Evolutionary conservation across 306 rosid species (phyloP), one percentile per base, ranked within the genome.

Genomic region (Boehmeria nivea): DNA sequence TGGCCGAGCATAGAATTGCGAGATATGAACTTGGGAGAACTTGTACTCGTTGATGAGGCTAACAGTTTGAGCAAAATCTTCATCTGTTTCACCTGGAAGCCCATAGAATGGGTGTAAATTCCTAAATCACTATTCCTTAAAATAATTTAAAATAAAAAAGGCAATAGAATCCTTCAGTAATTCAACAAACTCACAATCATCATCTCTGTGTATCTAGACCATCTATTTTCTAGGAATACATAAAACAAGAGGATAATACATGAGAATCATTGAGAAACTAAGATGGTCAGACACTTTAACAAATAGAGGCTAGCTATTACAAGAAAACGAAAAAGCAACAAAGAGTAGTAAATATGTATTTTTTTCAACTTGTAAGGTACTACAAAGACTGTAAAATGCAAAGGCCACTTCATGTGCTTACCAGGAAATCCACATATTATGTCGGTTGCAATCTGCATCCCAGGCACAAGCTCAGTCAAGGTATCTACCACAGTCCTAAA

Each of bases 381-480:
- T n/a, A n/a, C n/a, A n/a, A n/a, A n/a, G n/a, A n/a, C n/a, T n/a
- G n/a, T n/a, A n/a, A n/a, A n/a, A n/a, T n/a, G n/a, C n/a, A n/a
- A n/a, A n/a, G n/a, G n/a, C n/a, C n/a, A n/a, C n/a, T 31, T 31
- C 2, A 31, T 4, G 1, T 31, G 36, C 95, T 66, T 75, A 90
- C 99, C 96, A 54, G 95, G 99, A 87, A 91, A 91, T 91, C 99
- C 99, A 72, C 99, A 91, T 65, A 91, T 91, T 75, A 91, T 83
- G 71, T 91, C 99, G 11, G 99, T 87, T 65, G 96, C 99, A 76
- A 91, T 83, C 80, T 91, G 96, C 96, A 91, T 91, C 66, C 75
- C 95, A 33, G 96, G 99, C 65, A 91, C 99, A 76, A 91, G 93
- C 72, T 84, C 95, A 20, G 77, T 87, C 71, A 91, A 74, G 59